Evolutionary conservation across 2,329 filamentous ascomycete genomes (phyloP), one percentile per base, ranked within the genome.

Genomic region (Claviceps paspali): DNA sequence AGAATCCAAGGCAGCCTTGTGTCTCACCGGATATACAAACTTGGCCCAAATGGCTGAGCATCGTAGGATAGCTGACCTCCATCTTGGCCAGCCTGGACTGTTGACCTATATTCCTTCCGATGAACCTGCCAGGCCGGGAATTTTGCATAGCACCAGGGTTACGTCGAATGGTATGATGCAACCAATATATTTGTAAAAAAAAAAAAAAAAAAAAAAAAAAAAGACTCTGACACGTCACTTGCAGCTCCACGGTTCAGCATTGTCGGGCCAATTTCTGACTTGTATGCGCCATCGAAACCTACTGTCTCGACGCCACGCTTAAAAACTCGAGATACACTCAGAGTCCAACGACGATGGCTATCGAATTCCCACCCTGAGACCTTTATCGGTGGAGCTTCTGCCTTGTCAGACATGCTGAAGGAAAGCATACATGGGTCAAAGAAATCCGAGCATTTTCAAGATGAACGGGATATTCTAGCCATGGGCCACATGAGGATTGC

Each of bases 401-500:
- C 46, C 4, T 42, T 60, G 5, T 47, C 50, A 4, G 49, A 47
- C 1, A 43, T 56, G 3, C 46, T 68, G 5, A 44, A 53, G 7
- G 58, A 64, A 26, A 62, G 62, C 12, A 50, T 57, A 44, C 39
- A 49, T 21, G 50, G 48, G 11, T 53, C 54, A 35, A 45, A 48
- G 39, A 40, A 50, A 11, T 38, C 49, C 2, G 52, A 57, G 7
- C 47, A 51, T 0, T 36, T 49, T 1, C 29, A 39, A 3, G 46
- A 42, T 28, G 37, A 48, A 6, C 44, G 42, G 14, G 44, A 51
- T 3, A 37, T 79, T 4, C 60, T 83, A 17, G 66, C 68, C 2
- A 59, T 73, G 21, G 77, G 77, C 1, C 66, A 71, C 39, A 63
- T 74, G 43, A 52, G 59, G 2, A 60, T 72, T 43, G 42, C 56